Evolutionary conservation across 331 rosid genomes (phyloP), one percentile per base, ranked within the genome.

Genomic region (Spiraea crenata): DNA sequence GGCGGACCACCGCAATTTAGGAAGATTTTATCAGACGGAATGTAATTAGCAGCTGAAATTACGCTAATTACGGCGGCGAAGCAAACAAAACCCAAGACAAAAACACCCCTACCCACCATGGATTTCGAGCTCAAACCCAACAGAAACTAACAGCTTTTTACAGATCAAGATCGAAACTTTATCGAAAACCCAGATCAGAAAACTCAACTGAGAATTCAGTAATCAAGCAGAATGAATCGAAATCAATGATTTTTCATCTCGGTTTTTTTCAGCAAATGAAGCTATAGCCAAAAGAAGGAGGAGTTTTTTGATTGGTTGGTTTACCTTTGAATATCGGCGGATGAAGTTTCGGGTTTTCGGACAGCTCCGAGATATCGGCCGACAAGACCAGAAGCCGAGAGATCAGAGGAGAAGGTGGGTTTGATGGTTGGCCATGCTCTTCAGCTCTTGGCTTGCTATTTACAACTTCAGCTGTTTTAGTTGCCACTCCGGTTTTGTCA

Each of bases 1-100:
- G 85, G 54, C 16, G 96, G 84, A 1, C 96, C 99, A 1, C 99
- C 99, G 73, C 99, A 95, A 67, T 45, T 80, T 54, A 95, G 69
- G 80, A 95, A 70, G 31, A 89, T 73, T 12, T 85, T 77, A 62
- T 91, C 98, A 1, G 89, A 15, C 9, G 99, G 89, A 40, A 82
- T 68, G 73, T 83, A 95, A 74, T 87, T 58, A 7, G 73, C 70
- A 3, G 90, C 90, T 17, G 57, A 74, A 57, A 76, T 75, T 46
- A 64, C 54, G 41, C 80, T 77, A 52, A 80, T 57, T 19, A 81
- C 65, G 65, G 75, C 70, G 55, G 69, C 60, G 79, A 85, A 48
- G 55, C 3, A 84, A 69, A 85, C 15, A 44, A 87, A 55, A 49
- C 77, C 35, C 11, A 77, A 16, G 37, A 79, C 5, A 39, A 15